Percentiles rank a stretch among this genome's conserved stretches.
Conservation (phyloP, 805 yeast genomes). For the Saccharomycopsis sp. region DNA sequence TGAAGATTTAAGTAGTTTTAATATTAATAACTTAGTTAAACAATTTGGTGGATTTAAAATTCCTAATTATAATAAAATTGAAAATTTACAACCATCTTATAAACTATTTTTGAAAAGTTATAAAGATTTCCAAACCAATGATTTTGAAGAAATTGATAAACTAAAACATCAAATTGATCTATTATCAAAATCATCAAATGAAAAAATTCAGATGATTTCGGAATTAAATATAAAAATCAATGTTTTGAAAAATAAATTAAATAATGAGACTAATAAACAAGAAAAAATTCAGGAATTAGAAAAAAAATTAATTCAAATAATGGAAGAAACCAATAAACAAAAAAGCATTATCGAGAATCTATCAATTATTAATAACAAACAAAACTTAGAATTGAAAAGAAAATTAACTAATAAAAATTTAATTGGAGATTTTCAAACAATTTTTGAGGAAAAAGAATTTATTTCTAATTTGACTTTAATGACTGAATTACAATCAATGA, state of each 20-base stretch:
- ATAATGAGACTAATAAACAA: conserved; percentile 1
- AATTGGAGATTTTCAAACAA: conserved; percentile 9
- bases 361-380: conserved; percentile 1
- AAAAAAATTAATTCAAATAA: not conserved
- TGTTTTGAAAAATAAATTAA: conserved; percentile 7
- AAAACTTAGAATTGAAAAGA: conserved; percentile 1
- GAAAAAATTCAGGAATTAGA: not conserved
- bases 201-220: conserved; percentile 3
- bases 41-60: not conserved
- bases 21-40: not conserved
- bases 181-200: not conserved
- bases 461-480: conserved; percentile 6
- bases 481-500: conserved; percentile 10
- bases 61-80: not conserved
- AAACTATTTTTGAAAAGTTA: not conserved
- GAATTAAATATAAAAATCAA: conserved; percentile 3
- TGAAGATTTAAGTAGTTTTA: not conserved
- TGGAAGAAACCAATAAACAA: not conserved
- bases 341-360: not conserved
- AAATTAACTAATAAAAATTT: conserved; percentile 6
- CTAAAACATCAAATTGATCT: not conserved
- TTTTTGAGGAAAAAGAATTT: conserved; percentile 13
- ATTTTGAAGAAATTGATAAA: not conserved
- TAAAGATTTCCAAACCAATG: not conserved
- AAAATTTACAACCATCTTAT: not conserved